These are phyloP conservation scores for Corymbia maculata DNA, from an alignment of 345 rosid genomes.

Conservation along the genomic window DNA sequence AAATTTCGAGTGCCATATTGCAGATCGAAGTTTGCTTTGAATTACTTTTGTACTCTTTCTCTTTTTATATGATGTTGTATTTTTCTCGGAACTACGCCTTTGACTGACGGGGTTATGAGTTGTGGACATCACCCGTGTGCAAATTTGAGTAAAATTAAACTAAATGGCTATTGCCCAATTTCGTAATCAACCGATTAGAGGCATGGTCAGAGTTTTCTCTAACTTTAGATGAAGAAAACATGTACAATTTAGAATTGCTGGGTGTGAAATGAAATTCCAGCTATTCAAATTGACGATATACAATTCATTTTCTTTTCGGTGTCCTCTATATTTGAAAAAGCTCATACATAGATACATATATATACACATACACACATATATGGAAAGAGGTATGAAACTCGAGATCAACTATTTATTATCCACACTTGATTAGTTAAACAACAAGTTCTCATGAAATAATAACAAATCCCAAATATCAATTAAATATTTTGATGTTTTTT, in stretches of 20 bases:
- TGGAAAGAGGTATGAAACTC: not conserved
- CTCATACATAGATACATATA: too few relatives aligned
- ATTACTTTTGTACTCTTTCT: not conserved
- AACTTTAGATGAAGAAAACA: not conserved
- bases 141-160: not conserved
- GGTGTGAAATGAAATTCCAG: not conserved
- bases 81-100: not conserved
- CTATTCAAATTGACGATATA: not conserved
- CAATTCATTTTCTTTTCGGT: not conserved
- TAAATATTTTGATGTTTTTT: not conserved
- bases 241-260: not conserved
- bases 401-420: not conserved
- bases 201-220: not conserved
- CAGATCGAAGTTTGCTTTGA: not conserved
- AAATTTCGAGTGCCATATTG: not conserved
- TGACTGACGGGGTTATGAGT: not conserved
- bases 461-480: not conserved
- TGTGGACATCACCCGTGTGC: not conserved
- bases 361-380: too few relatives aligned
- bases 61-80: not conserved
- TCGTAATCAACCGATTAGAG: not conserved
- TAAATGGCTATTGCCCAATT: not conserved
- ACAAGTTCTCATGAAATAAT: not conserved
- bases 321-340: rapidly evolving
- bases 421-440: too few relatives aligned